These are phyloP conservation scores for Curvularia sp. DNA, from an alignment of 2,329 filamentous ascomycete species.

Conservation along the genomic window DNA sequence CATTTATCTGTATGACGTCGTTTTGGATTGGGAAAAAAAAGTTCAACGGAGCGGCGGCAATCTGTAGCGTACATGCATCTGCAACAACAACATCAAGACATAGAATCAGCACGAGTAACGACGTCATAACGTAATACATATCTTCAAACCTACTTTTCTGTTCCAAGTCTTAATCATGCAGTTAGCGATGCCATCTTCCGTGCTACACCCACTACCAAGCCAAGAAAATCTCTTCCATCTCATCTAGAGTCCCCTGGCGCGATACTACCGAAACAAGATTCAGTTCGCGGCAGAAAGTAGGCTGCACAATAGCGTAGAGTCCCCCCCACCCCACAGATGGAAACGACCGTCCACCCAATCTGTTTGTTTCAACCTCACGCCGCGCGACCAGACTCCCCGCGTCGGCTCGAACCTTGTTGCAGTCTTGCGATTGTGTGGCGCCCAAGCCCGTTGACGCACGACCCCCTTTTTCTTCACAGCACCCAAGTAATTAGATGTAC, in stretches of 20 bases:
- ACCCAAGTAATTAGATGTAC: not conserved
- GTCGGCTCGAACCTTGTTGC: not conserved
- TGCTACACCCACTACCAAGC: not conserved
- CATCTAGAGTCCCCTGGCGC: not conserved
- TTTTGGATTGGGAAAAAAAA: not conserved
- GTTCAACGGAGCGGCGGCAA: not conserved
- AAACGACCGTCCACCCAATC: not conserved
- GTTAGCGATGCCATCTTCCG: not conserved
- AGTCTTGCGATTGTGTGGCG: not conserved
- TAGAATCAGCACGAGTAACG: not conserved
- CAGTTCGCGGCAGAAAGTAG: not conserved
- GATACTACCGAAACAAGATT: not conserved
- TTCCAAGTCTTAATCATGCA: not conserved
- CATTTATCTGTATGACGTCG: not conserved
- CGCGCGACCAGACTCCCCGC: not conserved
- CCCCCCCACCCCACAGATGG: not conserved
- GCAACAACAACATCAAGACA: not conserved
- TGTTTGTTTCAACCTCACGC: not conserved
- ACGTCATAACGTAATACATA: not conserved
- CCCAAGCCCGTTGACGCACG: not conserved
- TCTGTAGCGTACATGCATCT: not conserved
- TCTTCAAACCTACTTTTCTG: not conserved
- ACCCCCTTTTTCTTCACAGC: not conserved
- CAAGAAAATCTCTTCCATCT: not conserved
- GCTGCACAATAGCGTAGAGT: not conserved